phyloP scores from a whole-genome alignment of 805 yeast genomes.

The Sungouiozyma intestinalis region DNA sequence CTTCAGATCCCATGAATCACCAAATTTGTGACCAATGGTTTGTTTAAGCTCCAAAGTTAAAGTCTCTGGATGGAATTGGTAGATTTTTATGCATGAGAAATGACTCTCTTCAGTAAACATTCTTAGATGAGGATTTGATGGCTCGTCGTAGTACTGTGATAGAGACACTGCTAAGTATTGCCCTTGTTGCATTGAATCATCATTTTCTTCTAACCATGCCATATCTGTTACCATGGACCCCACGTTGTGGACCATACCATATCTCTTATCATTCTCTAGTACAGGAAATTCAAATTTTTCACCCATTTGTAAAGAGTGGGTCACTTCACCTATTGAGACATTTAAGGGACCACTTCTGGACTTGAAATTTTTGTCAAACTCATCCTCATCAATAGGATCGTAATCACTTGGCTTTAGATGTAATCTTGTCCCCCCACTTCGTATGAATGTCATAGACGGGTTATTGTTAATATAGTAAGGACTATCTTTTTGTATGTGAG shows the following conservation, averaged over 20 bases:
- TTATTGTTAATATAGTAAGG: conserved; percentile 14
- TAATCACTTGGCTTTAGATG: conserved; percentile 7
- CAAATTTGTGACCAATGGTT: conserved; percentile 33
- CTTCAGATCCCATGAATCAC: conserved; percentile 31
- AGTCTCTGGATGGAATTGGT: conserved; percentile 28
- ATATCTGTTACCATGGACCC: conserved; percentile 45
- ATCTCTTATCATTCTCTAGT: conserved; percentile 22
- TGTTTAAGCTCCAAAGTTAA: conserved; percentile 24
- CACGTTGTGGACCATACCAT: conserved; percentile 35
- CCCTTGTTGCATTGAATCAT: conserved; percentile 3
- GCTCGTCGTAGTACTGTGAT: conserved; percentile 28
- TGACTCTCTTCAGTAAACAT: conserved; percentile 22
- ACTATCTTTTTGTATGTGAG: conserved; percentile 18
- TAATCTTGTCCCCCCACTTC: conserved; percentile 1
- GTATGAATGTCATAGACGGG: conserved; percentile 10
- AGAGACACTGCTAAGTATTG: conserved; percentile 44
- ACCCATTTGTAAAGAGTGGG: conserved; percentile 11
- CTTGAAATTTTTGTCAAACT: conserved; percentile 21
- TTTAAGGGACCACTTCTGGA: conserved; percentile 9
- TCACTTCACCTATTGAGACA: conserved; percentile 14
- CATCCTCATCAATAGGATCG: conserved; percentile 13
- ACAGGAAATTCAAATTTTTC: conserved; percentile 22
- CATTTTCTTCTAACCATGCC: conserved; percentile 38
- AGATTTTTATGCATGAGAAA: conserved; percentile 37
- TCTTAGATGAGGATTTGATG: conserved; percentile 21